Conservation (phyloP, 1,139 yeast genomes). For the Protomyces lactucae-debilis region DNA sequence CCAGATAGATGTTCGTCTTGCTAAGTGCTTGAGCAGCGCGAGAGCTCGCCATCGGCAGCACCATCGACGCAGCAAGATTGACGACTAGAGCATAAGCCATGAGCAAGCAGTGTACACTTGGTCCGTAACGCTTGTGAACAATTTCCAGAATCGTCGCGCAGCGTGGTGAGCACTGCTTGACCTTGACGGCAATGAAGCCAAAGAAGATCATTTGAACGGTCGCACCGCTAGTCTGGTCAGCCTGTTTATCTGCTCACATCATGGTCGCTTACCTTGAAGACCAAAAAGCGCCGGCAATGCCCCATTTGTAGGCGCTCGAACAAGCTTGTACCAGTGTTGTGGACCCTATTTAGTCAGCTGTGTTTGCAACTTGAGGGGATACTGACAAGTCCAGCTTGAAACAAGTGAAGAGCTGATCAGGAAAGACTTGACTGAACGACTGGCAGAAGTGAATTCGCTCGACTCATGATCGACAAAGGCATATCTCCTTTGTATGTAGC, state of each 20-base stretch:
- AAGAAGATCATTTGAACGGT: slow-evolving; percentile 42
- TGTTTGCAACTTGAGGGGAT: neutral
- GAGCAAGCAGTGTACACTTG: slow-evolving; percentile 42
- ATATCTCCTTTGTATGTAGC: slow-evolving; percentile 39
- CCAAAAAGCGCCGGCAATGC: slow-evolving; percentile 27
- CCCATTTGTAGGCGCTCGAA: slow-evolving; percentile 36
- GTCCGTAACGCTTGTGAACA: slow-evolving; percentile 43
- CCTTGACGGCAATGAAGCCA: slow-evolving; percentile 42
- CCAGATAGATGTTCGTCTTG: slow-evolving; percentile 43
- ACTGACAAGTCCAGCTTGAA: slow-evolving; percentile 42
- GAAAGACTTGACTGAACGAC: slow-evolving; percentile 42
- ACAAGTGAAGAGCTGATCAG: slow-evolving; percentile 42
- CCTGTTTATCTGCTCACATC: neutral
- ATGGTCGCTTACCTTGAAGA: slow-evolving; percentile 29
- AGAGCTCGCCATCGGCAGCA: slow-evolving; percentile 45
- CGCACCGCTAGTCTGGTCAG: slow-evolving; percentile 15
- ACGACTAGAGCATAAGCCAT: slow-evolving; percentile 44
- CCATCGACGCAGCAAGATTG: slow-evolving; percentile 43
- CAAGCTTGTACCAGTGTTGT: slow-evolving; percentile 38
- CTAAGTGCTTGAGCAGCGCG: slow-evolving; percentile 40
- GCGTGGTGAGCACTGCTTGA: slow-evolving; percentile 43
- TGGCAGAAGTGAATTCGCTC: slow-evolving; percentile 45
- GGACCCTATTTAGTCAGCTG: neutral
- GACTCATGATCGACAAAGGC: slow-evolving; percentile 38
- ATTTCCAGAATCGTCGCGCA: slow-evolving; percentile 46